Evolutionary conservation across 2,329 filamentous ascomycete genomes (phyloP).

Genomic region (Bipolaris victoriae): DNA sequence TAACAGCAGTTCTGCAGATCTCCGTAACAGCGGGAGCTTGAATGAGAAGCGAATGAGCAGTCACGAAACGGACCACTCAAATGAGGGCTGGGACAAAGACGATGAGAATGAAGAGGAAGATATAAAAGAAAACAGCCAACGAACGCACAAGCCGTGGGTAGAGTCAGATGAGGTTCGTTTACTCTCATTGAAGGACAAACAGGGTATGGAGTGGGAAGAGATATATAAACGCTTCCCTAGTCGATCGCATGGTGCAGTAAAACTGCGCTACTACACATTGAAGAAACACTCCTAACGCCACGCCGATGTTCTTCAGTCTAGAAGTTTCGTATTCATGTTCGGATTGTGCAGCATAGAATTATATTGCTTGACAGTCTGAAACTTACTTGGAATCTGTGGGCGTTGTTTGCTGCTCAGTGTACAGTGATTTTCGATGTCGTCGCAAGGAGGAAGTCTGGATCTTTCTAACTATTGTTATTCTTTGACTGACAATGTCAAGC

Average conservation of each 20-base stretch:
- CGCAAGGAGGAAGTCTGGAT: too few relatives aligned
- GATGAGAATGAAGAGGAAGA: slow-evolving; percentile 14
- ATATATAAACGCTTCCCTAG: slow-evolving; percentile 20
- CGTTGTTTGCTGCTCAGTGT: too few relatives aligned
- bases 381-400: too few relatives aligned
- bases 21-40: slow-evolving; percentile 11
- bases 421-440: too few relatives aligned
- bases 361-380: too few relatives aligned
- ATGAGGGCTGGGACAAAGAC: slow-evolving; percentile 16
- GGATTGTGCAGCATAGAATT: too few relatives aligned
- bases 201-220: slow-evolving; percentile 17
- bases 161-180: slow-evolving; percentile 20
- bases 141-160: slow-evolving; percentile 13
- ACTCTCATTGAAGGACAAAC: slow-evolving; percentile 19
- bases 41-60: slow-evolving; percentile 18
- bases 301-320: too few relatives aligned
- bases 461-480: too few relatives aligned
- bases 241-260: slow-evolving; percentile 12
- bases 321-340: too few relatives aligned
- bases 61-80: slow-evolving; percentile 15
- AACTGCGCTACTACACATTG: slow-evolving; percentile 19
- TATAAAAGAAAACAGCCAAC: slow-evolving; percentile 10
- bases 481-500: too few relatives aligned
- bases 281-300: slow-evolving; percentile 23
- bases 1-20: neutral